These are phyloP conservation scores for Verticillium longisporum DNA, from an alignment of 2,329 filamentous ascomycete genomes.

Conservation along the genomic window DNA sequence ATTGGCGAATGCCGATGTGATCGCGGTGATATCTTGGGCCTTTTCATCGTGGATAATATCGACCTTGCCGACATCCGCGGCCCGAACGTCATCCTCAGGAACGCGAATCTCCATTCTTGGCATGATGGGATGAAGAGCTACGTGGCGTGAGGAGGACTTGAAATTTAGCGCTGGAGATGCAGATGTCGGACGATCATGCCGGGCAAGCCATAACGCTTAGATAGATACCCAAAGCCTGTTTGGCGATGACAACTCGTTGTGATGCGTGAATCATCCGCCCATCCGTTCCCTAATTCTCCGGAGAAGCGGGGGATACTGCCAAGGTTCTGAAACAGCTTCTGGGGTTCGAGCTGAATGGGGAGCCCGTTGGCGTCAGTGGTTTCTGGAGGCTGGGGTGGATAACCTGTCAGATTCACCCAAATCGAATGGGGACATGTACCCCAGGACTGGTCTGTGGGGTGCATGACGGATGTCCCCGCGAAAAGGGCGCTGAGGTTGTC, in stretches of 20 bases:
- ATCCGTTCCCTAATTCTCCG: background rate
- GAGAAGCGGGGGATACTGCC: background rate
- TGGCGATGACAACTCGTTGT: background rate
- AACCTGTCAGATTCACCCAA: too few relatives aligned
- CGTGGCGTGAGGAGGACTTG: background rate
- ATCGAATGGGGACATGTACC: background rate
- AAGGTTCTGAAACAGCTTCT: background rate
- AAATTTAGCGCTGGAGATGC: background rate
- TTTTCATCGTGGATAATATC: background rate
- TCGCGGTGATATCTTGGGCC: background rate
- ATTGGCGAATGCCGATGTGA: conserved; percentile 3
- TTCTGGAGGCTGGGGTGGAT: too few relatives aligned
- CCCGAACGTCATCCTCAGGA: background rate
- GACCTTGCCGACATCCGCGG: background rate
- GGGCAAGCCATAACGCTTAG: background rate
- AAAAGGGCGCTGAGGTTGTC: too few relatives aligned
- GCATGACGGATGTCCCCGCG: too few relatives aligned
- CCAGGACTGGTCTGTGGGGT: background rate
- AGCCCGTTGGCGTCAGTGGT: too few relatives aligned
- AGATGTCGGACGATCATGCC: background rate
- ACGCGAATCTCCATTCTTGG: background rate
- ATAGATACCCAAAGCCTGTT: background rate
- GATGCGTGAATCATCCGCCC: background rate
- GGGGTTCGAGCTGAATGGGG: background rate
- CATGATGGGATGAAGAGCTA: background rate